phyloP scores from a whole-genome alignment of 1,284 basidiomycete species.

The Ceratobasidium sp. region DNA sequence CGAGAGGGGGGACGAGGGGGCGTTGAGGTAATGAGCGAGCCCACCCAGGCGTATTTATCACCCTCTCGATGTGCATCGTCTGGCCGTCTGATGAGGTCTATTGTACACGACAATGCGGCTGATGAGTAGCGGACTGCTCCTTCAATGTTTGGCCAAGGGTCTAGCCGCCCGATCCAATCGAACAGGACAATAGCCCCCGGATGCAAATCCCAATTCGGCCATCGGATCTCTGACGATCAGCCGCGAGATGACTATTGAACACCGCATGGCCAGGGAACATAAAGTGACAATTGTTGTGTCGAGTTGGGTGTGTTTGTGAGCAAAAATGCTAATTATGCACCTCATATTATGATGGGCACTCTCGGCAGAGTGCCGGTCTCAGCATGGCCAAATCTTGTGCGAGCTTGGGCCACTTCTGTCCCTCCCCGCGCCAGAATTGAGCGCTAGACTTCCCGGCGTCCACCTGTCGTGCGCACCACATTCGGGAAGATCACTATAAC shows the following conservation, averaged over 20 bases:
- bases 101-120: constrained; percentile 34
- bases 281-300: background rate
- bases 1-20: background rate
- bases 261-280: background rate
- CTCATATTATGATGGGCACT: background rate
- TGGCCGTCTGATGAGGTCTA: background rate
- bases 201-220: constrained; percentile 10
- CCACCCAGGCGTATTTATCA: constrained; percentile 5
- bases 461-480: too few relatives aligned
- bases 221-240: background rate
- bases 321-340: too few relatives aligned
- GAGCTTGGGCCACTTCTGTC: too few relatives aligned
- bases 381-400: too few relatives aligned
- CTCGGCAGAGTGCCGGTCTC: background rate
- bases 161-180: background rate
- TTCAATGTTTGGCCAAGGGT: constrained; percentile 30
- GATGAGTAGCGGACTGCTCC: constrained; percentile 27
- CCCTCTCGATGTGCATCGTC: background rate
- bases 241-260: constrained; percentile 20
- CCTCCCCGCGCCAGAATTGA: too few relatives aligned
- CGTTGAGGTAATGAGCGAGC: background rate
- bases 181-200: constrained; percentile 25
- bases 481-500: background rate
- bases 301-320: too few relatives aligned
- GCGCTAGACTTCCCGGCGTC: too few relatives aligned